Conservation (phyloP, 306 rosid genomes). For the Canavalia gladiata region DNA sequence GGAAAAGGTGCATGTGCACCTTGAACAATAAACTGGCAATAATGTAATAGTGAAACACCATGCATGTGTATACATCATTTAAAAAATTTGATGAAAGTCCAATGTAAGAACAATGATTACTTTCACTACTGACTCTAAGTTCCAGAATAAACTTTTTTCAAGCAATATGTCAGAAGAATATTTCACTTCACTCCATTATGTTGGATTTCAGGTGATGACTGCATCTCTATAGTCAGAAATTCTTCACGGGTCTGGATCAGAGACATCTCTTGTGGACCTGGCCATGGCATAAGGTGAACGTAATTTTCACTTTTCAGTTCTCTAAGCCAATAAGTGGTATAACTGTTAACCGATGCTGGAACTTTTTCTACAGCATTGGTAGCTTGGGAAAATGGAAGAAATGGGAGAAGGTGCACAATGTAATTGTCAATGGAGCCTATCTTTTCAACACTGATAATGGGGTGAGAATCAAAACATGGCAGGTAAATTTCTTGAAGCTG, state of each 20-base stretch:
- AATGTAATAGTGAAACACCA: constrained; percentile 1
- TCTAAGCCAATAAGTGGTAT: neutral
- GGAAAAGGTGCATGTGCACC: neutral
- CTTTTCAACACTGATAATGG: constrained; percentile 80
- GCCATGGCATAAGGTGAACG: constrained; percentile 94
- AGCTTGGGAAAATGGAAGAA: constrained; percentile 87
- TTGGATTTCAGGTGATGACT: constrained; percentile 80
- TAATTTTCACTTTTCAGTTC: constrained; percentile 21
- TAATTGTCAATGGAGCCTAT: constrained; percentile 72
- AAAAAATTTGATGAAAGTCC: neutral
- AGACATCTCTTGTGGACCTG: constrained; percentile 86
- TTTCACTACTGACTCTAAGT: neutral
- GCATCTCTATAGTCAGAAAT: constrained; percentile 87
- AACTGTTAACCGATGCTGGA: constrained; percentile 38
- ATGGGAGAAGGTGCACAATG: constrained; percentile 69
- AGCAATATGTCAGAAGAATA: neutral
- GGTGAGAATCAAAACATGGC: constrained; percentile 97
- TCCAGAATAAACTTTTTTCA: neutral
- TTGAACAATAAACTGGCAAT: neutral
- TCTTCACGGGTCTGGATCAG: constrained; percentile 72
- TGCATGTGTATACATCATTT: neutral
- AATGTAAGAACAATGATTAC: neutral
- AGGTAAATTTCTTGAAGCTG: constrained; percentile 58
- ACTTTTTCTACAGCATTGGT: constrained; percentile 77
- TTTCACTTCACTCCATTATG: constrained; percentile 33